Conservation (phyloP, 2,329 filamentous ascomycete genomes). For the Ophiostoma novo-ulmi region DNA sequence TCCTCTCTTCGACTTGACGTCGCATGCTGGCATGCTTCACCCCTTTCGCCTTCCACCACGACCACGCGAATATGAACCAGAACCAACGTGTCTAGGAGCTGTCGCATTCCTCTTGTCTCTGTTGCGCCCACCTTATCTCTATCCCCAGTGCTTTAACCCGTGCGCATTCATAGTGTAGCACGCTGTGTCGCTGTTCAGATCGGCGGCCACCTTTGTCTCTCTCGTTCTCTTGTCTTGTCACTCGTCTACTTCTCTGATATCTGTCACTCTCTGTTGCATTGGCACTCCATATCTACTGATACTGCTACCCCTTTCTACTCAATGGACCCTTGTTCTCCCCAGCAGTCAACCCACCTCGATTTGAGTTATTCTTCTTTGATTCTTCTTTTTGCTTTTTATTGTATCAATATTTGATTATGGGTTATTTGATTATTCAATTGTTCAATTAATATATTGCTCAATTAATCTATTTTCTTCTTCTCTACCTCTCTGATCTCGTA, state of each 20-base stretch:
- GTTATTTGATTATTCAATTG: not conserved
- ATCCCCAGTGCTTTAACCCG: not conserved
- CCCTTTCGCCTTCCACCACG: slow-evolving; percentile 20
- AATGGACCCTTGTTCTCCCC: not conserved
- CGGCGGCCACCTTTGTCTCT: not conserved
- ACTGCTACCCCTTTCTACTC: not conserved
- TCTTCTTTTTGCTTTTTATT: not conserved
- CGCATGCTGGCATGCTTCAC: slow-evolving; percentile 17
- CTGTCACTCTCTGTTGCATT: not conserved
- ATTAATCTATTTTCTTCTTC: slow-evolving; percentile 2
- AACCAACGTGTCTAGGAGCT: slow-evolving; percentile 19
- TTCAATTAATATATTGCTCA: not conserved
- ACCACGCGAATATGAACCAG: not conserved
- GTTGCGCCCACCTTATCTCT: not conserved
- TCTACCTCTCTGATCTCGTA: not conserved
- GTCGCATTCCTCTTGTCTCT: slow-evolving; percentile 15
- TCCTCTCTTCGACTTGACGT: not conserved
- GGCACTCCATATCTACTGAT: not conserved
- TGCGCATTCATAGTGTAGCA: not conserved
- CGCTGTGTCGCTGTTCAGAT: not conserved
- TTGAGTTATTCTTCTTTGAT: not conserved
- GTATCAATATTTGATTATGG: not conserved
- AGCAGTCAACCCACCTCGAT: not conserved
- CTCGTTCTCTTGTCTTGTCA: not conserved
- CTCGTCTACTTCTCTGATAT: not conserved